A percentile compares a stretch with the other conserved stretches of the same genome.
Conservation (phyloP, 1,139 yeast species). For the Pichia sp. region DNA sequence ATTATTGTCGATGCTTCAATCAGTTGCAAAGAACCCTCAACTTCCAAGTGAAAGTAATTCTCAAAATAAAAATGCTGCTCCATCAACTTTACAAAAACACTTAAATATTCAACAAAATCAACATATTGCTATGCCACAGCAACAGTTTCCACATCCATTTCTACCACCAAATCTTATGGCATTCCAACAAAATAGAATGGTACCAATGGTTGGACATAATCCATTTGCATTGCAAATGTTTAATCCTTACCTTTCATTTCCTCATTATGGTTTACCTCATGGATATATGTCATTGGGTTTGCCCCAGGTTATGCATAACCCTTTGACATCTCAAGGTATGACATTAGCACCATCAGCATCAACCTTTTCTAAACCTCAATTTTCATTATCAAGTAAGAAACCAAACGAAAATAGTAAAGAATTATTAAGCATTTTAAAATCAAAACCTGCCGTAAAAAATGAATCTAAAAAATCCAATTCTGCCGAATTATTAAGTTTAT, state of each 20-base stretch:
- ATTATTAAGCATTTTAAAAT: conserved; percentile 44
- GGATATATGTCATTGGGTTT: conserved; percentile 7
- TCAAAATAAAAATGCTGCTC: background rate
- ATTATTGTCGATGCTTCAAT: conserved; percentile 56
- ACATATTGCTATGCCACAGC: conserved; percentile 14
- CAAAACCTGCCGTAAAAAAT: conserved; percentile 24
- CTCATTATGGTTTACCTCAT: background rate
- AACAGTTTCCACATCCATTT: conserved; percentile 13
- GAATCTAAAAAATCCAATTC: conserved; percentile 3
- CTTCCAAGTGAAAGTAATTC: background rate
- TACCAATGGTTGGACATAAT: conserved; percentile 17
- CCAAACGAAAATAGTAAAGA: conserved; percentile 44
- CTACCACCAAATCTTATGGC: conserved; percentile 12
- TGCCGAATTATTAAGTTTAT: conserved; percentile 8
- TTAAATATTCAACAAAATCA: conserved; percentile 7
- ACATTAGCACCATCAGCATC: conserved; percentile 29
- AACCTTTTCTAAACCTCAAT: conserved; percentile 21
- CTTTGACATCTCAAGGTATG: conserved; percentile 20
- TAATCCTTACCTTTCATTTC: conserved; percentile 25
- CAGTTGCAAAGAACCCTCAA: conserved; percentile 33
- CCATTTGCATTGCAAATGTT: conserved; percentile 23
- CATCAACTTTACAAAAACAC: background rate
- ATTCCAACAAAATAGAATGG: conserved; percentile 9
- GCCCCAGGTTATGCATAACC: conserved; percentile 16
- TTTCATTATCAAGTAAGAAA: conserved; percentile 28